phyloP scores from a whole-genome alignment of 345 rosid genomes.

The Limnanthes douglasii region DNA sequence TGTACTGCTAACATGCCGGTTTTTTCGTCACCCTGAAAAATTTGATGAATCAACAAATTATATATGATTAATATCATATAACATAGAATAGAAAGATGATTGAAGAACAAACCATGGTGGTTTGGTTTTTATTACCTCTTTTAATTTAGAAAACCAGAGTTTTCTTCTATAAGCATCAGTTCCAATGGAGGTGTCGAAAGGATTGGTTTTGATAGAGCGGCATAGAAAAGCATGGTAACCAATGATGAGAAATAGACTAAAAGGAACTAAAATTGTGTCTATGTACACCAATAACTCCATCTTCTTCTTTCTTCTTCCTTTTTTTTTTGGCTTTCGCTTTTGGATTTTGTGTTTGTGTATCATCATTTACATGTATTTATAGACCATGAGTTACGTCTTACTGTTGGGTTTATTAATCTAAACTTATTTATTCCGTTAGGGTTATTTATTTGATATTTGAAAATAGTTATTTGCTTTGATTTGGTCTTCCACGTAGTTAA shows the following conservation, averaged over 20 bases:
- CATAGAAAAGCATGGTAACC: conserved; percentile 17
- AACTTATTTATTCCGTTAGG: too few species aligned
- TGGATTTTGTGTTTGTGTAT: too few species aligned
- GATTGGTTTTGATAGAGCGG: conserved; percentile 13
- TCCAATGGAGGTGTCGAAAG: conserved; percentile 17
- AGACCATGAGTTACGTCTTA: too few species aligned
- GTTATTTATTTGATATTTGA: too few species aligned
- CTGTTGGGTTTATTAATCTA: too few species aligned
- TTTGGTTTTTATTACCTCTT: conserved; percentile 7
- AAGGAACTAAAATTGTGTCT: conserved; percentile 11
- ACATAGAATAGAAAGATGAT: not conserved
- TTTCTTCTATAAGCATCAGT: conserved; percentile 13
- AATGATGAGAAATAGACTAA: conserved; percentile 12
- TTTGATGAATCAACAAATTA: too few species aligned
- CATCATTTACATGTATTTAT: too few species aligned
- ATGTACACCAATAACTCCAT: conserved; percentile 10
- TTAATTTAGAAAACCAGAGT: conserved; percentile 16
- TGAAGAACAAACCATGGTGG: not conserved
- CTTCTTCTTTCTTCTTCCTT: not conserved
- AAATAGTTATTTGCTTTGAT: too few species aligned
- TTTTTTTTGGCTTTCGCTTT: too few species aligned
- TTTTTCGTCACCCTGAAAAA: conserved; percentile 18
- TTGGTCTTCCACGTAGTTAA: too few species aligned
- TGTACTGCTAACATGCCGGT: conserved; percentile 22
- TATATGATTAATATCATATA: conserved; percentile 1